These are phyloP conservation scores for Eutypa lata DNA, from an alignment of 2,329 filamentous ascomycete species.

Conservation along the genomic window DNA sequence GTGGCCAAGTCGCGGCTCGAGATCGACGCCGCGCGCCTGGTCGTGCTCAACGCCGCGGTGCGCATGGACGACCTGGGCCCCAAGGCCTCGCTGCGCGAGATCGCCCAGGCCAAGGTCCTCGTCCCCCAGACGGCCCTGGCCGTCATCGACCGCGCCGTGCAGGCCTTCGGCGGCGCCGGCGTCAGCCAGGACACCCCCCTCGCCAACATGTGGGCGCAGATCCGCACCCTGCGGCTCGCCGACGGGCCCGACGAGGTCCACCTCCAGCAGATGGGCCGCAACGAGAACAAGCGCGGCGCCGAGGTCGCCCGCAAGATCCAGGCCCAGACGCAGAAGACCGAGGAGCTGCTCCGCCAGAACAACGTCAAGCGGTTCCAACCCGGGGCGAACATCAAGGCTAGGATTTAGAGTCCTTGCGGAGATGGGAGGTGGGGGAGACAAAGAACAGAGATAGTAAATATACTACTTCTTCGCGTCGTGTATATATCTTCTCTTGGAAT, in stretches of 20 bases:
- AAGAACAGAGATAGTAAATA: no score
- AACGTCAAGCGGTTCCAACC: constrained; percentile 44
- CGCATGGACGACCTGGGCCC: constrained; percentile 88
- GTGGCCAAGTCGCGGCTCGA: constrained; percentile 89
- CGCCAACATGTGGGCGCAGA: constrained; percentile 76
- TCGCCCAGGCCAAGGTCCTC: constrained; percentile 91
- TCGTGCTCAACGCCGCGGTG: constrained; percentile 91
- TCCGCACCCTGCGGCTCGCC: constrained; percentile 78
- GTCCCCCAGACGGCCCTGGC: constrained; percentile 78
- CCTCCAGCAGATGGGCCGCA: constrained; percentile 73
- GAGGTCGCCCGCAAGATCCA: constrained; percentile 60
- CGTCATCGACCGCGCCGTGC: constrained; percentile 91
- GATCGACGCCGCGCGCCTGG: constrained; percentile 84
- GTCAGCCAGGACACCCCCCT: constrained; percentile 93
- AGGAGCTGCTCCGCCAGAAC: constrained; percentile 63
- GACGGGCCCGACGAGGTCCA: constrained; percentile 98
- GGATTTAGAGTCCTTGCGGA: constrained; percentile 34
- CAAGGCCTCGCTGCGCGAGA: constrained; percentile 87
- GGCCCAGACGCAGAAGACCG: constrained; percentile 62
- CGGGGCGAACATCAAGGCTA: constrained; percentile 49
- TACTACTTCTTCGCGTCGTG: no score
- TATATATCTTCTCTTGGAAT: no score
- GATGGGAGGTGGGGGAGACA: no score
- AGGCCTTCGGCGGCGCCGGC: constrained; percentile 87
- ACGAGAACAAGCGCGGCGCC: constrained; percentile 70